Evolutionary conservation across 176 grass and related monocot species (phyloP), one percentile per base, ranked within the genome.

Genomic region (Oryza glaberrima): DNA sequence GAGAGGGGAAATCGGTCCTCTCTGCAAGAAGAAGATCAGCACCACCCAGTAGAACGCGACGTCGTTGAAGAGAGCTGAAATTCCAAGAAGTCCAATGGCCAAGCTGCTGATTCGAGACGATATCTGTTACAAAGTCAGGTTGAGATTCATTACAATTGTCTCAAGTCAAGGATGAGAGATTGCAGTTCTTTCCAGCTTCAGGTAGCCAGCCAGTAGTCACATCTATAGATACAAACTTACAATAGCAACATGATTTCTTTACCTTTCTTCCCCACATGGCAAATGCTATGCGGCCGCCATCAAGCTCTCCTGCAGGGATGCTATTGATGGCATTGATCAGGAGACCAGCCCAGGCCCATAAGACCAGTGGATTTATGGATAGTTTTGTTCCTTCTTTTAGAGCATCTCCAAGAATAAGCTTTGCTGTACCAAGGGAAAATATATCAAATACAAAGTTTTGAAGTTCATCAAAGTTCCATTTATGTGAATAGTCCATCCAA

Each of bases 221-320:
- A 0, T 67, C 14, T 49, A 54, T 26, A 17, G 0, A 23, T 63
- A 23, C 19, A 70, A 77, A 40, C 34, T 67, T 86, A 49, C 9
- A 11, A 16, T 26, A 71, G 26, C 2, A 63, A 26, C 6, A 66
- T 80, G 40, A 11, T 65, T 80, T 90, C 11, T 65, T 80, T 90
- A 97, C 94, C 94, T 97, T 97, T 90, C 94, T 91, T 83, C 94
- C 94, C 94, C 94, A 97, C 78, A 97, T 92, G 58, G 90, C 69
- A 40, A 92, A 94, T 40, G 93, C 84, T 86, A 96, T 91, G 60
- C 93, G 93, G 0, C 93, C 96, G 0, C 93, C 96, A 45, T 99
- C 96, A 43, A 99, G 93, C 72, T 99, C 93, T 83, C 96, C 93
- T 30, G 91, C 89, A 7, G 96, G 96, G 63, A 99, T 94, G 75